Base-by-base conservation (phyloP, 2,329 filamentous ascomycete genomes). In the Calonectria crousiana region DNA sequence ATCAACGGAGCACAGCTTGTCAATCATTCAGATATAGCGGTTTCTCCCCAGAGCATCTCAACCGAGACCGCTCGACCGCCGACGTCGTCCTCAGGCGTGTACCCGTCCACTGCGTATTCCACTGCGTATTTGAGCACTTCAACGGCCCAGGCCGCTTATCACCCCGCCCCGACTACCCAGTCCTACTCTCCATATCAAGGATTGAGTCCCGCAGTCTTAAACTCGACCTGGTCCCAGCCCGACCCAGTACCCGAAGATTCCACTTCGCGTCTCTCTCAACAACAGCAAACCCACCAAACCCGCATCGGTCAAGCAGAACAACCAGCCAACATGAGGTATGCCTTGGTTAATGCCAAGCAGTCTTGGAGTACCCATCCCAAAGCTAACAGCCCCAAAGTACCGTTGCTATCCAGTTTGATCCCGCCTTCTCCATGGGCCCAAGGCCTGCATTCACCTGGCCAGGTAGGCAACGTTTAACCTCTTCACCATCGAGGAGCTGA, bases 381-480 rank as follows among this genome's bases (percentile, higher is more conserved):
- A 44, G 51, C 77, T 81, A 75, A 80, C 67, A 30, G 11, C 20
- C 26, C 41, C 62, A 73, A 75, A 88, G 87, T 80, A 86, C 89
- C 81, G 86, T 89, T 76, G 88, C 89, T 77, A 83, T 88, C 67
- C 86, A 89, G 72, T 90, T 88, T 81, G 89, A 90, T 78, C 84
- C 87, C 32, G 83, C 85, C 76, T 89, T 90, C 80, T 84, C 84
- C 76, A 89, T 90, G 88, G 88, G 88, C 67, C 85, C 85, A 67
- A 85, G 89, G 80, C 87, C 88, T 52, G 84, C 87, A 34, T 90
- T 88, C 76, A 84, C 86, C 56, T 91, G 89, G 89, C 88, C 86
- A 78, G 86, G 87, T 88, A 85, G 71, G 81, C 76, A 72, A 20
- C 60, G 52, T 69, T 69, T n/a, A 10, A 36, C 36, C 30, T 67